Base-by-base conservation (phyloP, 129 eudicot species). In the Calendula officinalis region DNA sequence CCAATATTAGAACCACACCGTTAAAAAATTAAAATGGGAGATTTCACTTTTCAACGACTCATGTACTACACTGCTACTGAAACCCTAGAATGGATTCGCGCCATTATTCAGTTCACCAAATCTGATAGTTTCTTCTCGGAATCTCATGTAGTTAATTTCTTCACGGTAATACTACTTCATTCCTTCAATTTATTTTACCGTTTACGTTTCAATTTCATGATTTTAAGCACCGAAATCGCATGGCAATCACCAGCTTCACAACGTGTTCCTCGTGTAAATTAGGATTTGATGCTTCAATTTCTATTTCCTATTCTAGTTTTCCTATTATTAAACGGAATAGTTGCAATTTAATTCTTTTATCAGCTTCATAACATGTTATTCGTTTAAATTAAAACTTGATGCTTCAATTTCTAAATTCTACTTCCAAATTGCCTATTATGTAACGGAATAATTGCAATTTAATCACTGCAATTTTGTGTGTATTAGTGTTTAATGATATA, bases 11-110 rank as follows among this genome's bases (percentile, higher is more conserved):
- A 22, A 22, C 30, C 30, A 22, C 30, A 2, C 30, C 30, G 30
- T 22, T 22, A 0, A 2, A 22, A 22, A 22, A 22, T 22, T 22
- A 22, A 22, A 22, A 22, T 22, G 30, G 30, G 30, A 2, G 30
- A 22, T 22, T 22, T 22, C 30, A 22, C 1, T 22, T n/a, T n/a
- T 22, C 66, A 76, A 76, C 38, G 87, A 87, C 76, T 80, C 90
- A 27, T 82, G 94, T 79, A 64, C 67, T 32, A 82, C 81, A 82
- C 81, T 51, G 83, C 86, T 3, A 35, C 72, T 36, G 83, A 91
- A 81, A 91, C 96, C 62, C 82, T 82, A 41, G 88, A 84, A 16
- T 91, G 98, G 98, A 91, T 91, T 70, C 57, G 68, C 56, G 94
- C 94, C 48, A 91, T 84, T 27, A 75, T 72, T 42, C 59, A 78